Conservation (phyloP, 2,329 filamentous ascomycete genomes). For the Xylaria sp. region DNA sequence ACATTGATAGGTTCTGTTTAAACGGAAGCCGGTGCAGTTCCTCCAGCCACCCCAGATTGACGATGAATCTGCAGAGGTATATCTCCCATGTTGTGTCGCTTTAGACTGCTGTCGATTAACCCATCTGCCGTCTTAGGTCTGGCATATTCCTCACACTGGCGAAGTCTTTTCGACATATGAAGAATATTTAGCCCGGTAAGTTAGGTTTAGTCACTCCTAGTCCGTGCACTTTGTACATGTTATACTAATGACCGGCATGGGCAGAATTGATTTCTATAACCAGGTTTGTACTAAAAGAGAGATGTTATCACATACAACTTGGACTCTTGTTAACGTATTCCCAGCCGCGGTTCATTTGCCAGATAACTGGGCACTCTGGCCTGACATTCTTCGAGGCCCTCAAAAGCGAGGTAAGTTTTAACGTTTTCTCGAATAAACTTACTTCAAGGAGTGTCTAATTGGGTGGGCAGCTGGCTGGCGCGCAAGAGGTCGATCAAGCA, state of each 20-base stretch:
- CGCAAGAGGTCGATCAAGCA: slow-evolving; percentile 86
- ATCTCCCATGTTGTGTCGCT: slow-evolving; percentile 29
- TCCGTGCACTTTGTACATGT: background rate
- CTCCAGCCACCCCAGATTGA: slow-evolving; percentile 76
- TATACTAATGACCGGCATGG: slow-evolving; percentile 47
- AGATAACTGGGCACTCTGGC: slow-evolving; percentile 92
- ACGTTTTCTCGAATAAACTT: background rate
- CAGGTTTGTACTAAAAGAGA: slow-evolving; percentile 68
- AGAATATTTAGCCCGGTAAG: slow-evolving; percentile 83
- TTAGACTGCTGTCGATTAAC: slow-evolving; percentile 26
- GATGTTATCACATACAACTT: background rate
- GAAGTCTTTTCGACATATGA: slow-evolving; percentile 93
- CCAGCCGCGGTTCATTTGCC: slow-evolving; percentile 90
- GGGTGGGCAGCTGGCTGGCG: slow-evolving; percentile 72
- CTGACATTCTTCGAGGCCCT: slow-evolving; percentile 93
- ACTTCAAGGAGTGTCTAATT: slow-evolving; percentile 39
- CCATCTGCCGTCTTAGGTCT: slow-evolving; percentile 71
- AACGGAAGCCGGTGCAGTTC: slow-evolving; percentile 92
- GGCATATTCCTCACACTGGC: slow-evolving; percentile 88
- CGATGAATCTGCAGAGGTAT: slow-evolving; percentile 85
- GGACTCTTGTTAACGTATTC: slow-evolving; percentile 36
- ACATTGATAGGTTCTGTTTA: slow-evolving; percentile 82
- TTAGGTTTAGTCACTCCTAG: slow-evolving; percentile 19
- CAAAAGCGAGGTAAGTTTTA: slow-evolving; percentile 80
- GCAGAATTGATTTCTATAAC: slow-evolving; percentile 90